phyloP scores from a whole-genome alignment of 2,329 filamentous ascomycete species.

The Botrytis pseudocinerea region DNA sequence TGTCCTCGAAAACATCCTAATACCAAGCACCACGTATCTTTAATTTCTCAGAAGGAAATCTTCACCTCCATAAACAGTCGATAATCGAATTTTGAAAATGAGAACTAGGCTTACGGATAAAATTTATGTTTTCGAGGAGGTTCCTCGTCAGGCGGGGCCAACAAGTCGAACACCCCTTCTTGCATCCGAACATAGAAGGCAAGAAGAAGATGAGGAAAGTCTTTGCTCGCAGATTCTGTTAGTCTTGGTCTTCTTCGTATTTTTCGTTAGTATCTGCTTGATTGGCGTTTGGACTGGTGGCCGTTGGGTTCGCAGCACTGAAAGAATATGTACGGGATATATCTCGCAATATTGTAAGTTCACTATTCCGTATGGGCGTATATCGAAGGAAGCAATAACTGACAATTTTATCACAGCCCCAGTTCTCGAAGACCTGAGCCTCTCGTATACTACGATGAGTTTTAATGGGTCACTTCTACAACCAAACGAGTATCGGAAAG shows the following conservation, averaged over 20 bases:
- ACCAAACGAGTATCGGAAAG: background rate
- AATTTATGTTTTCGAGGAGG: constrained; percentile 2
- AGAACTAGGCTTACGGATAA: background rate
- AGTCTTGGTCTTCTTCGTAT: background rate
- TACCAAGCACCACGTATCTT: background rate
- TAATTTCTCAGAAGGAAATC: background rate
- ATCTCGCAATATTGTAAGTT: constrained; percentile 13
- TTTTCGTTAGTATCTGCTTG: constrained; percentile 8
- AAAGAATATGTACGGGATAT: background rate
- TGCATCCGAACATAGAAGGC: background rate
- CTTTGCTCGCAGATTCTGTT: background rate
- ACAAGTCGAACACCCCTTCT: constrained; percentile 5
- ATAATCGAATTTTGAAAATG: background rate
- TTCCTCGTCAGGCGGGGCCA: background rate
- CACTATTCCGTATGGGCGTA: background rate
- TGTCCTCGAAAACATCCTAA: background rate
- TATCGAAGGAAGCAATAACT: background rate
- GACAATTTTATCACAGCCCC: background rate
- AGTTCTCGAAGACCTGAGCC: background rate
- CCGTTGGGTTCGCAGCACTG: background rate
- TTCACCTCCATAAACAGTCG: background rate
- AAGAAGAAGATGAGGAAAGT: background rate
- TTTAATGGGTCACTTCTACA: constrained; percentile 4
- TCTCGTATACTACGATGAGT: background rate
- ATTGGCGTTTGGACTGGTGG: background rate